A percentile compares a stretch with the other conserved stretches of the same genome.
Evolutionary conservation across 140 eudicot species (phyloP).

Genomic region (Flaveria floridana): DNA sequence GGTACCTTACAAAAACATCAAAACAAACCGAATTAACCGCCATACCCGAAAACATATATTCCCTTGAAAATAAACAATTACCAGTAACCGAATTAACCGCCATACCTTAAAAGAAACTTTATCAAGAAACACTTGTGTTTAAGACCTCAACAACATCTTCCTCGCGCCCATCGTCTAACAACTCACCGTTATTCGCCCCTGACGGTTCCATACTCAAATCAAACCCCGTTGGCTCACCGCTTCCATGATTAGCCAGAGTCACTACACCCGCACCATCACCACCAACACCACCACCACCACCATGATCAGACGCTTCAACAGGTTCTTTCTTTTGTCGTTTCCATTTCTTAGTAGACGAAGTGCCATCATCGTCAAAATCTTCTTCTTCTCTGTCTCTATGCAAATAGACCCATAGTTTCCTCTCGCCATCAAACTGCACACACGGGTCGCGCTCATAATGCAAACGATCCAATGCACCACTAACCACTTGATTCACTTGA

Average conservation of each 20-base stretch:
- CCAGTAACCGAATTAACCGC: neutral
- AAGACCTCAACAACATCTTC: slow-evolving; percentile 44
- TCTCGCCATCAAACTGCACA: slow-evolving; percentile 83
- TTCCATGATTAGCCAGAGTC: no score
- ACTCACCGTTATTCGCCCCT: slow-evolving; percentile 18
- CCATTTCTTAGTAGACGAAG: slow-evolving; percentile 98
- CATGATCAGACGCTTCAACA: slow-evolving; percentile 33
- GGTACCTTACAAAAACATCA: slow-evolving; percentile 1
- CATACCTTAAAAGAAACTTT: slow-evolving; percentile 40
- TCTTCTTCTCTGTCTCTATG: slow-evolving; percentile 95
- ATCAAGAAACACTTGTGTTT: slow-evolving; percentile 38
- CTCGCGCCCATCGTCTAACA: slow-evolving; percentile 53
- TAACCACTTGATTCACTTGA: slow-evolving; percentile 88
- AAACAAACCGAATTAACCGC: neutral
- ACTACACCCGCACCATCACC: slow-evolving; percentile 39
- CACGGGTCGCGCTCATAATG: slow-evolving; percentile 99
- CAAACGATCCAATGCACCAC: slow-evolving; percentile 97
- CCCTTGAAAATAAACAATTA: neutral
- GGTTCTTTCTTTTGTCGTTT: slow-evolving; percentile 87
- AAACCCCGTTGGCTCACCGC: slow-evolving; percentile 48
- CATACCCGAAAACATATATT: neutral
- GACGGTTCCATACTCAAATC: slow-evolving; percentile 39
- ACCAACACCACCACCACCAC: neutral
- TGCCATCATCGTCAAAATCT: slow-evolving; percentile 98
- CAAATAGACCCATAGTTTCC: slow-evolving; percentile 91